Evolutionary conservation across 305 asterid genomes (phyloP), one percentile per base, ranked within the genome.

Genomic region (Plantago lanceolata): DNA sequence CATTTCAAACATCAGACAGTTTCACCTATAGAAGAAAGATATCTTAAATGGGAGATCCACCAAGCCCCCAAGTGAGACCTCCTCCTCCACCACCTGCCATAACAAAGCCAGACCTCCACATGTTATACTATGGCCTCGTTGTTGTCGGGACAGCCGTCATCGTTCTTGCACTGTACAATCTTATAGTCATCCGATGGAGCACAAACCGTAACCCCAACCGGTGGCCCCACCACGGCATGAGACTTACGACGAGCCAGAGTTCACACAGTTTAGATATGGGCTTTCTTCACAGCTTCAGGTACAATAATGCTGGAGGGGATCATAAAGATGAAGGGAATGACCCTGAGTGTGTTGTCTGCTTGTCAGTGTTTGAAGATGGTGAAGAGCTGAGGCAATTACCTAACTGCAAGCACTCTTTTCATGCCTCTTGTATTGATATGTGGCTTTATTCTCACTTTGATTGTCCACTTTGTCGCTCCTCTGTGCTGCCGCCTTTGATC

Each of bases 401-500:
- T 0, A 77, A 68, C 67, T 91, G 98, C 69, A 80, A 59, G 47
- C 96, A 91, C 73, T 76, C 56, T 16, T 91, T 89, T 61, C 98
- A 85, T 67, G 90, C 91, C 61, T 63, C 87, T 14, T 91, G 95
- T 67, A 85, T 91, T 26, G 94, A 91, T 64, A 85, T 80, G 96
- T 89, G 98, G 98, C 85, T 91, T 19, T 71, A 76, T 64, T 85
- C 93, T 59, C 92, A 83, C 59, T 49, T 70, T 54, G 90, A 85
- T 33, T 91, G 96, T 64, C 98, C 96, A 3, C 83, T 91, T 17
- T 86, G 96, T 52, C 90, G 98, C 55, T 77, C 90, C 14, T 81
- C 79, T 1, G 87, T 84, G 66, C 79, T 64, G 40, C 76, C 66
- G 21, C 67, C 61, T 0, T 59, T 29, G 48, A 40, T 67, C n/a